Conservation (phyloP, 306 rosid species). For the Aeschynomene evenia region DNA sequence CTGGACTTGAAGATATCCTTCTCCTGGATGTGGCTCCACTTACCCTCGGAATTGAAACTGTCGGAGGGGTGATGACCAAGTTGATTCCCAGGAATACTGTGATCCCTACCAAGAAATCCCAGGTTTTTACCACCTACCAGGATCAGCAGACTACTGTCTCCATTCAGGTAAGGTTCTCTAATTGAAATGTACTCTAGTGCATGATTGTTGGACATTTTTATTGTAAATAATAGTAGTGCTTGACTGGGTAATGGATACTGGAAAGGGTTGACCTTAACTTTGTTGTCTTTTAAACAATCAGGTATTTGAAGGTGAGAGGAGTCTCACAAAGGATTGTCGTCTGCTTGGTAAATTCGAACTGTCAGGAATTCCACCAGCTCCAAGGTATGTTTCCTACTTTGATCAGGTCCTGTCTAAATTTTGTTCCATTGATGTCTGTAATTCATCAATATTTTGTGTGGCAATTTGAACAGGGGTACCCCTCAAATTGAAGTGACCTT, state of each 20-base stretch:
- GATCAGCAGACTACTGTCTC: constrained; percentile 99
- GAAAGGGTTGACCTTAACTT: not conserved
- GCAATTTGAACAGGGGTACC: constrained; percentile 72
- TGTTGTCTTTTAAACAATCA: constrained; percentile 20
- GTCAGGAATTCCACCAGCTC: constrained; percentile 93
- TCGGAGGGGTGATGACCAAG: constrained; percentile 99
- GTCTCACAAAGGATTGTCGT: constrained; percentile 97
- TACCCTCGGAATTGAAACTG: constrained; percentile 99
- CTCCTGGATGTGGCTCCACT: constrained; percentile 96
- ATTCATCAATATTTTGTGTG: constrained; percentile 11
- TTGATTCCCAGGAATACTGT: constrained; percentile 99
- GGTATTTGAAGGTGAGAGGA: constrained; percentile 99
- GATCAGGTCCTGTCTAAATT: not conserved
- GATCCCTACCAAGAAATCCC: constrained; percentile 98
- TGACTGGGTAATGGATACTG: not conserved
- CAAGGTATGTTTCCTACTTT: constrained; percentile 60
- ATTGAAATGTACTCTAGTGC: not conserved
- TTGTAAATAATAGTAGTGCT: not conserved
- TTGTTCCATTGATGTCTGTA: not conserved
- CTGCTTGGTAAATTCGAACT: constrained; percentile 92
- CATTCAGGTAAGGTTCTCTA: constrained; percentile 65
- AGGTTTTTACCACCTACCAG: constrained; percentile 98
- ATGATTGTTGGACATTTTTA: not conserved
- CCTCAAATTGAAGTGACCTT: constrained; percentile 99
- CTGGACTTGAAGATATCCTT: constrained; percentile 71